Conservation (phyloP, 495 filamentous ascomycete genomes). For the Neurospora sp. region DNA sequence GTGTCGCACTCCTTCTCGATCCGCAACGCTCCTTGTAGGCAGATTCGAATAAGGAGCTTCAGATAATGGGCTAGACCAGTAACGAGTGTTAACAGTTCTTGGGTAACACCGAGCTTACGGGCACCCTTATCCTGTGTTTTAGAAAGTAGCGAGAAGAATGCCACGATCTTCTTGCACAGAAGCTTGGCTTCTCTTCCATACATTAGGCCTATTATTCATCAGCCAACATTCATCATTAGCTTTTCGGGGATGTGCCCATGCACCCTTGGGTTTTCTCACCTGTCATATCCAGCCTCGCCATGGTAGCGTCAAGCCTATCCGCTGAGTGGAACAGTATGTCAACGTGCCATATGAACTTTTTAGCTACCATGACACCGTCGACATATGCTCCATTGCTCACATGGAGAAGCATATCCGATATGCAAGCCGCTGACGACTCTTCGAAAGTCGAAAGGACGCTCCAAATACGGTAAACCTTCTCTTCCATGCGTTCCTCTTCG, state of each 20-base stretch:
- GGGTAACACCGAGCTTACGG: constrained; percentile 85
- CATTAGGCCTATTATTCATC: constrained; percentile 52
- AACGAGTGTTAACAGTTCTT: constrained; percentile 88
- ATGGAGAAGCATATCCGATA: constrained; percentile 98
- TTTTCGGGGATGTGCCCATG: not conserved
- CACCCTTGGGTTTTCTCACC: constrained; percentile 38
- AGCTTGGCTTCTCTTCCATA: constrained; percentile 94
- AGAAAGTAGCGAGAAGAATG: constrained; percentile 89
- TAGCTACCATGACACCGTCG: constrained; percentile 92
- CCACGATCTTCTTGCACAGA: constrained; percentile 98
- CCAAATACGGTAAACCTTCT: constrained; percentile 98
- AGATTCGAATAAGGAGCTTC: constrained; percentile 95
- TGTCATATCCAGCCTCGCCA: constrained; percentile 61
- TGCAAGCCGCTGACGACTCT: constrained; percentile 94
- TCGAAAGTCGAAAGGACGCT: constrained; percentile 94
- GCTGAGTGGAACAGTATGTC: constrained; percentile 86
- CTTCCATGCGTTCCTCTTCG: constrained; percentile 90
- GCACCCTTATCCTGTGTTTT: constrained; percentile 88
- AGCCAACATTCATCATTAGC: constrained; percentile 5
- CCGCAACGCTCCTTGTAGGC: constrained; percentile 84
- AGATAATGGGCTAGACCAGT: constrained; percentile 97
- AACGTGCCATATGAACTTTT: constrained; percentile 91
- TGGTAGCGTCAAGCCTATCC: constrained; percentile 68
- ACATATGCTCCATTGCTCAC: constrained; percentile 97
- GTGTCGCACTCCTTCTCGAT: constrained; percentile 75